phyloP scores from a whole-genome alignment of 2,329 filamentous ascomycete genomes.

The Calonectria ilicicola region DNA sequence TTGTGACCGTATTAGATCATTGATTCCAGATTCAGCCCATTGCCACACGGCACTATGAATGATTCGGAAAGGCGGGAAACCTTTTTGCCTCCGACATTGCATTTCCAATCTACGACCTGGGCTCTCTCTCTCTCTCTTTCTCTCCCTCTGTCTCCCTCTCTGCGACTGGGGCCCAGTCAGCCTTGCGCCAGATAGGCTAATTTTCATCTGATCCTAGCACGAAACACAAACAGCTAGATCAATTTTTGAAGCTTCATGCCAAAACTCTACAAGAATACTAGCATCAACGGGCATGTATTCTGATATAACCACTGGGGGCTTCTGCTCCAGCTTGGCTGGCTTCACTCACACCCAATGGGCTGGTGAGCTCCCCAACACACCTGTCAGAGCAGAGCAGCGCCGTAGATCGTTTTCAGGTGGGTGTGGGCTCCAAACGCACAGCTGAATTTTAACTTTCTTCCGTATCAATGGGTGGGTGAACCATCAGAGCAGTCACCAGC shows the following conservation, averaged over 20 bases:
- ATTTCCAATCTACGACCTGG: not conserved
- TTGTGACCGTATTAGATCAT: not conserved
- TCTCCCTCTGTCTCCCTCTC: no score
- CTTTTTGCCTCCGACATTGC: not conserved
- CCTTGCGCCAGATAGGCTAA: not conserved
- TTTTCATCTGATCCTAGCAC: not conserved
- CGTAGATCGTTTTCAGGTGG: not conserved
- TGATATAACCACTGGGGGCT: not conserved
- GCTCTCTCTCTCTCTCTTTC: no score
- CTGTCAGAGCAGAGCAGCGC: not conserved
- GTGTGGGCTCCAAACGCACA: not conserved
- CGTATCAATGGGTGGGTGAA: not conserved
- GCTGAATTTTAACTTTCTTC: not conserved
- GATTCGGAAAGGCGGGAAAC: not conserved
- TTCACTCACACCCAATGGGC: not conserved
- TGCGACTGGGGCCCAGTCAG: not conserved
- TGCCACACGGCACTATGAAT: not conserved
- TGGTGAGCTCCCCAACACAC: not conserved
- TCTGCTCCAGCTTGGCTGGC: no score
- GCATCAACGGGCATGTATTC: not conserved
- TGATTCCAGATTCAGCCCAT: not conserved
- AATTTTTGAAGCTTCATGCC: not conserved
- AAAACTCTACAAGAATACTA: no score
- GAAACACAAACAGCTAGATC: no score
- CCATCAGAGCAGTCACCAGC: not conserved